Evolutionary conservation across 139 green algal species (phyloP).

Genomic region (Parachlorella kessleri): DNA sequence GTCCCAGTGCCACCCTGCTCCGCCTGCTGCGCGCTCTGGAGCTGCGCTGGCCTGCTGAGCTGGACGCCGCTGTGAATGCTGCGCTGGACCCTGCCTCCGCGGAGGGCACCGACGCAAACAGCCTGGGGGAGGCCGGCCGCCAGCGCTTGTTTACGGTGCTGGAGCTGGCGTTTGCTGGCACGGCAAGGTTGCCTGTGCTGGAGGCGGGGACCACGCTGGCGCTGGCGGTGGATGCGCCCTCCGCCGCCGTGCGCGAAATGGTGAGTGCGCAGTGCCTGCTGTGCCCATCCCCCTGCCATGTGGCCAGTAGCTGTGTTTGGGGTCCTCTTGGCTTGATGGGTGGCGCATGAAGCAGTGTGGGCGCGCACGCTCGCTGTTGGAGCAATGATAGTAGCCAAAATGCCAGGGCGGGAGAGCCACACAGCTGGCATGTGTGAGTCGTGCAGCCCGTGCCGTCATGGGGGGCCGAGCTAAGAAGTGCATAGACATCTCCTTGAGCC

Average conservation of each 20-base stretch:
- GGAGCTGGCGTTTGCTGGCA: conserved; percentile 23
- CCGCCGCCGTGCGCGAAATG: conserved; percentile 21
- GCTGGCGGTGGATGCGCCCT: conserved; percentile 33
- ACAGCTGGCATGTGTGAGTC: no score
- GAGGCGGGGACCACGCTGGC: conserved; percentile 32
- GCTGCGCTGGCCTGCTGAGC: conserved; percentile 34
- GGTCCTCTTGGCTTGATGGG: no score
- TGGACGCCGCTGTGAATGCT: conserved; percentile 41
- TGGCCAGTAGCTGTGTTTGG: no score
- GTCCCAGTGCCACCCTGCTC: background rate
- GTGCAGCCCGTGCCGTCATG: no score
- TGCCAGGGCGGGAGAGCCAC: no score
- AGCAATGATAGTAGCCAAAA: no score
- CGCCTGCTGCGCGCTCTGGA: conserved; percentile 53
- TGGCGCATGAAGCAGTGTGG: no score
- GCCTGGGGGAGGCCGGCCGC: background rate
- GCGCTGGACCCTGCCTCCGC: conserved; percentile 11
- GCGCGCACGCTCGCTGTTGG: no score
- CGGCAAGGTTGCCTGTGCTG: conserved; percentile 26
- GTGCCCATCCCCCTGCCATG: no score
- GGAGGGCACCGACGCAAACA: background rate
- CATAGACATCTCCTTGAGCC: no score
- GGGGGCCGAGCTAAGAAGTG: no score
- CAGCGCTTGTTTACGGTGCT: conserved; percentile 16
- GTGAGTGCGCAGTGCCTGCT: background rate